A percentile compares a stretch with the other conserved stretches of the same genome.
Conservation (phyloP, 441 rosid genomes). For the Aleurites moluccanus region DNA sequence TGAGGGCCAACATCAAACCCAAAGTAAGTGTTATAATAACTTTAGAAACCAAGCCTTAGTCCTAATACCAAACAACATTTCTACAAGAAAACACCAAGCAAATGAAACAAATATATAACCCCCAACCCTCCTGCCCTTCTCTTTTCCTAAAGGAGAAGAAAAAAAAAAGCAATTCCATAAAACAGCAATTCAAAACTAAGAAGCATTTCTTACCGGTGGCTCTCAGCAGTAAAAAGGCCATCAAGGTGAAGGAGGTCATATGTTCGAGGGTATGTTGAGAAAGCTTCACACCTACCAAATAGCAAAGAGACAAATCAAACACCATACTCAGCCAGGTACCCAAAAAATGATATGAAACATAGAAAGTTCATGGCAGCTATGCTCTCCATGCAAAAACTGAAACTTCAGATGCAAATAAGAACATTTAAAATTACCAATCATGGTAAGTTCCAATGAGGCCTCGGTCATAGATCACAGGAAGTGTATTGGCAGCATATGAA, state of each 20-base stretch:
- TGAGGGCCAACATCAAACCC: neutral
- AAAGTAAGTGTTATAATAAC: neutral
- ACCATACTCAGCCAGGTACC: neutral
- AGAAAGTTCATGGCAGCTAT: neutral
- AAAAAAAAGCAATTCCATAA: neutral
- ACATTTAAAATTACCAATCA: conserved; percentile 59
- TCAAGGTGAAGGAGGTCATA: conserved; percentile 95
- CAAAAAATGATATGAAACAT: neutral
- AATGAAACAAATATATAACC: neutral
- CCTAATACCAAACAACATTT: neutral
- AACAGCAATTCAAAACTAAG: neutral
- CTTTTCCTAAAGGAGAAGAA: too few relatives aligned
- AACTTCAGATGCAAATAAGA: neutral
- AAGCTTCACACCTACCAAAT: conserved; percentile 86
- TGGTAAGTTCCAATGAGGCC: conserved; percentile 93
- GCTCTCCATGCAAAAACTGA: neutral
- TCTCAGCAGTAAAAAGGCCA: conserved; percentile 81
- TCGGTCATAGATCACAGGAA: conserved; percentile 80
- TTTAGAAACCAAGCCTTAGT: neutral
- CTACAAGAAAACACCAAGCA: neutral
- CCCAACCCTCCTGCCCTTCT: too few relatives aligned
- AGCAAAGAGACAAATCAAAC: conserved; percentile 10
- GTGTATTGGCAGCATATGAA: conserved; percentile 74
- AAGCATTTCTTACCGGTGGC: conserved; percentile 61
- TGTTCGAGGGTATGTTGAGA: conserved; percentile 95